Evolutionary conservation across 2,329 filamentous ascomycete genomes (phyloP).

Genomic region (Arachnomyces sp.): DNA sequence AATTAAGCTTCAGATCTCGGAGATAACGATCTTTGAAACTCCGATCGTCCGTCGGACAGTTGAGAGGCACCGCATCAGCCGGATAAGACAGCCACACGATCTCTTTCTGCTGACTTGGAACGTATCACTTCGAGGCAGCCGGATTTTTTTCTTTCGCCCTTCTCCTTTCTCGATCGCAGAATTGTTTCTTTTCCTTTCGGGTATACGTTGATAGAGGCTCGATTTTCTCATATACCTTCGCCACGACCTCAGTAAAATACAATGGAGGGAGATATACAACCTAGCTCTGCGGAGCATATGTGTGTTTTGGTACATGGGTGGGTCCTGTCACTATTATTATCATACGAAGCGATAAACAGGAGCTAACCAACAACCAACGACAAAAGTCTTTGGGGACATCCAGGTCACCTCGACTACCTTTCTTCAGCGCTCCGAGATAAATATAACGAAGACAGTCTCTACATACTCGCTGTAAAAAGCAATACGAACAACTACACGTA

Average conservation of each 20-base stretch:
- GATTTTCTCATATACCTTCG: constrained; percentile 17
- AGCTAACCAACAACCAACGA: not conserved
- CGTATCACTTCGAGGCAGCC: too few species aligned
- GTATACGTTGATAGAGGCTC: constrained; percentile 17
- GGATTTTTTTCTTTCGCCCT: too few species aligned
- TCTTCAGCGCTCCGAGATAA: constrained; percentile 44
- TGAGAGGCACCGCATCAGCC: too few species aligned
- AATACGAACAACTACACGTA: constrained; percentile 55
- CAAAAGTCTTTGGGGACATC: constrained; percentile 55
- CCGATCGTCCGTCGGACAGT: too few species aligned
- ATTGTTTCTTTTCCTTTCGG: too few species aligned
- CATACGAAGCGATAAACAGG: not conserved
- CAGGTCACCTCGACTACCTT: constrained; percentile 50
- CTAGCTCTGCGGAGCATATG: constrained; percentile 41
- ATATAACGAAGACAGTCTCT: constrained; percentile 44
- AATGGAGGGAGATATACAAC: not conserved
- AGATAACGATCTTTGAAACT: too few species aligned
- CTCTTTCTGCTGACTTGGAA: too few species aligned
- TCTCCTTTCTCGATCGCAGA: too few species aligned
- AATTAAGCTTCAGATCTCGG: too few species aligned
- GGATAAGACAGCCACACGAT: too few species aligned
- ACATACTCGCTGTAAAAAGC: constrained; percentile 49
- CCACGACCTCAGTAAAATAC: constrained; percentile 5
- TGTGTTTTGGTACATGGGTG: constrained; percentile 58
- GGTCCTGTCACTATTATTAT: constrained; percentile 13